Evolutionary conservation across 1,284 basidiomycete species (phyloP).

Genomic region (Sanghuangporus baumii): DNA sequence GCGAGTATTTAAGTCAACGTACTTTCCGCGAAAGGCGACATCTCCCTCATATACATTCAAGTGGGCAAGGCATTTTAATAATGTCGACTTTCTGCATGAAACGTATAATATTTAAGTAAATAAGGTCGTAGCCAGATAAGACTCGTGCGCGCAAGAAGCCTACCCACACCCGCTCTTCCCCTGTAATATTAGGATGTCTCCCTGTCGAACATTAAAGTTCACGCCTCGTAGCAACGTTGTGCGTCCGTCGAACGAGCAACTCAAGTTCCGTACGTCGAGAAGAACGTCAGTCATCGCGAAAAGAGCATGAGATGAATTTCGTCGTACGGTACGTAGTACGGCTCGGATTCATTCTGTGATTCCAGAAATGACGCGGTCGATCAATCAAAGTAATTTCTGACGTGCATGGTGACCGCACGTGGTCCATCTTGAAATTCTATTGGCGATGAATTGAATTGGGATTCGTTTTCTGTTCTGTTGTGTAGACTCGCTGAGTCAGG

Average conservation of each 20-base stretch:
- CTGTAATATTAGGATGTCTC: slow-evolving; percentile 67
- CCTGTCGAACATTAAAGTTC: slow-evolving; percentile 56
- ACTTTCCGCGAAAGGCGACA: slow-evolving; percentile 63
- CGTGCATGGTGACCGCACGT: neutral
- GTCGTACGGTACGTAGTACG: neutral
- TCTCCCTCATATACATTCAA: slow-evolving; percentile 67
- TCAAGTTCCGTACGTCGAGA: slow-evolving; percentile 39
- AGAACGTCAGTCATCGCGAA: slow-evolving; percentile 23
- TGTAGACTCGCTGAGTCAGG: neutral
- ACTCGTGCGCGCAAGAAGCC: slow-evolving; percentile 15
- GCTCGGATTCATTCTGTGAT: neutral
- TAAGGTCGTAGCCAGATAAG: neutral
- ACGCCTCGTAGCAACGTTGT: slow-evolving; percentile 50
- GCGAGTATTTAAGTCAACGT: slow-evolving; percentile 24
- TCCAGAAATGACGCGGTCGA: too few relatives aligned
- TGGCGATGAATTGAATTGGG: neutral
- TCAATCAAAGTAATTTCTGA: neutral
- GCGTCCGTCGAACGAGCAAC: slow-evolving; percentile 38
- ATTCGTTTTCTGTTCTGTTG: neutral
- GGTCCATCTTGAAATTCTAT: neutral
- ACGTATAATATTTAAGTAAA: neutral
- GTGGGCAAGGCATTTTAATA: slow-evolving; percentile 80
- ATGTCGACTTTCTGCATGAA: slow-evolving; percentile 60
- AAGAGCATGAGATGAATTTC: neutral
- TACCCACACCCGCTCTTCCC: slow-evolving; percentile 71